These are phyloP conservation scores for Pulicaria dysenterica DNA, from an alignment of 129 eudicot species.

Conservation along the genomic window DNA sequence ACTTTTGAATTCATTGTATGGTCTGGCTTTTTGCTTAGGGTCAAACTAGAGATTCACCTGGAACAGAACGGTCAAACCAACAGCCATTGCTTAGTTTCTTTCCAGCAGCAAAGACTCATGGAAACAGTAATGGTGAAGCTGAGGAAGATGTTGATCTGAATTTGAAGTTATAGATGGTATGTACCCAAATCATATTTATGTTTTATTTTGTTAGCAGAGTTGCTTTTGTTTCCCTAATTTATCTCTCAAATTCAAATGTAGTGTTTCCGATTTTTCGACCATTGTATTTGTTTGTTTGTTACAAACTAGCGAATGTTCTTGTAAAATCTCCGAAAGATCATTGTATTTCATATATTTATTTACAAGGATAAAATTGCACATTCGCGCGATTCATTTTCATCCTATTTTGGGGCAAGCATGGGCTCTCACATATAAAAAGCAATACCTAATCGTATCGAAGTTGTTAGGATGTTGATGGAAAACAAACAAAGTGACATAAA, in stretches of 20 bases:
- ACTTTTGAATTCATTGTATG: not conserved
- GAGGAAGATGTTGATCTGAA: slow-evolving; percentile 70
- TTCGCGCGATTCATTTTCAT: not conserved
- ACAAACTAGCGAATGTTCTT: not conserved
- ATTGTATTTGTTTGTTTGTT: not conserved
- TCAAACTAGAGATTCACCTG: slow-evolving; percentile 26
- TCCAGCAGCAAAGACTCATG: slow-evolving; percentile 46
- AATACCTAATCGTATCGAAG: not conserved
- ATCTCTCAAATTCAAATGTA: not conserved
- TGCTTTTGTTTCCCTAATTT: slow-evolving; percentile 10
- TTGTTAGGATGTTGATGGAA: slow-evolving; percentile 19
- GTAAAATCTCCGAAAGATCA: not conserved
- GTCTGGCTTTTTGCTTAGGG: slow-evolving; percentile 44
- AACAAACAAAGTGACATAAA: slow-evolving; percentile 19
- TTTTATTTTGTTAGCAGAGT: slow-evolving; percentile 2
- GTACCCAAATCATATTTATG: not conserved
- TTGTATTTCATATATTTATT: not conserved
- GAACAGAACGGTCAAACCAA: slow-evolving; percentile 38
- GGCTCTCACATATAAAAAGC: not conserved
- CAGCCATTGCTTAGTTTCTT: slow-evolving; percentile 55
- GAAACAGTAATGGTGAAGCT: slow-evolving; percentile 36
- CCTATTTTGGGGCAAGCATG: not conserved
- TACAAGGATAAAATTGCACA: not conserved
- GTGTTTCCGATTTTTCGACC: not conserved
- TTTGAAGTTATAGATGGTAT: slow-evolving; percentile 51